Evolutionary conservation across 495 filamentous ascomycete species (phyloP).

Genomic region (Penicillium verhagenii): DNA sequence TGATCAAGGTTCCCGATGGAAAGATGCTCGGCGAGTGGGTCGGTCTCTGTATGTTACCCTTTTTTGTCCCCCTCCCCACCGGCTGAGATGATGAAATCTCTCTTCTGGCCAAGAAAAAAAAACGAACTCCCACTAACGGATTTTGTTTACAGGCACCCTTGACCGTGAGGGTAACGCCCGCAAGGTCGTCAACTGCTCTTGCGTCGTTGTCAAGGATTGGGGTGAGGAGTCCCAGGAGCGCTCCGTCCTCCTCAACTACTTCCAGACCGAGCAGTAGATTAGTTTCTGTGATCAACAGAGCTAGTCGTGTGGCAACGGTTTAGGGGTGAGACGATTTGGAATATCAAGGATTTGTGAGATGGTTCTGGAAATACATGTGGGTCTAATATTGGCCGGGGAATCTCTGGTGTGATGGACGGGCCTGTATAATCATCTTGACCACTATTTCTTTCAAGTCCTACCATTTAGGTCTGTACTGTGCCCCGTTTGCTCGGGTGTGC

Average conservation of each 20-base stretch:
- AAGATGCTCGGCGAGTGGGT: conserved; percentile 99
- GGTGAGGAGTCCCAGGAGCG: conserved; percentile 99
- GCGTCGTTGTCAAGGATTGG: conserved; percentile 98
- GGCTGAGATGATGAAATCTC: background rate
- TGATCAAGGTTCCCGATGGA: conserved; percentile 99
- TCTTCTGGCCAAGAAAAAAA: too few species aligned
- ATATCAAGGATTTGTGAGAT: conserved; percentile 4
- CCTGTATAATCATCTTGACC: conserved; percentile 2
- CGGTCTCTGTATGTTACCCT: conserved; percentile 83
- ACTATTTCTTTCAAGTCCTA: background rate
- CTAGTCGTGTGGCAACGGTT: conserved; percentile 8
- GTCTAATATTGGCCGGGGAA: background rate
- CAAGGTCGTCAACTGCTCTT: conserved; percentile 99
- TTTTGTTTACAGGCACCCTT: conserved; percentile 69
- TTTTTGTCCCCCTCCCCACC: too few species aligned
- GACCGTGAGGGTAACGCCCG: conserved; percentile 98
- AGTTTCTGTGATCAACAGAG: conserved; percentile 2
- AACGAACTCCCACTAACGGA: too few species aligned
- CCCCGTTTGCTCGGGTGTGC: conserved; percentile 30
- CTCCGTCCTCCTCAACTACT: conserved; percentile 98
- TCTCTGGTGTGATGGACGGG: conserved; percentile 2
- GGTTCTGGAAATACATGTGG: background rate
- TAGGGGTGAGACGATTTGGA: conserved; percentile 8
- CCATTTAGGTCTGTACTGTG: conserved; percentile 12
- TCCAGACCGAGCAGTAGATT: conserved; percentile 81